Evolutionary conservation across 176 grass and related monocot species (phyloP).

Genomic region (Oryza nivara): DNA sequence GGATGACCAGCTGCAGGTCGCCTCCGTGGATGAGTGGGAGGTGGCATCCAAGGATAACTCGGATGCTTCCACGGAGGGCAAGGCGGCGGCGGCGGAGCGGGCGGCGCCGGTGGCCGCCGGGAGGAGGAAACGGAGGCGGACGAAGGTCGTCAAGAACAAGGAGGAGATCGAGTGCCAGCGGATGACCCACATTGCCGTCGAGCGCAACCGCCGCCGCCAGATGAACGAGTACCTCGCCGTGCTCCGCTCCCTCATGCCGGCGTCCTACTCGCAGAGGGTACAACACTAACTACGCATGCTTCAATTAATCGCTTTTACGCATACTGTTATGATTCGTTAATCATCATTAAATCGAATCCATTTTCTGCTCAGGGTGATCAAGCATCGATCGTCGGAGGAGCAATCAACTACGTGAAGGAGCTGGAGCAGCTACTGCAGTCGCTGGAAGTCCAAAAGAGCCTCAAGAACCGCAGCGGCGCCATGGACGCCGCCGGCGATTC

Average conservation of each 20-base stretch:
- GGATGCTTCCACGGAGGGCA: conserved; percentile 37
- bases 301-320: not conserved
- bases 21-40: conserved; percentile 61
- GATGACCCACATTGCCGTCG: conserved; percentile 99
- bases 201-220: conserved; percentile 92
- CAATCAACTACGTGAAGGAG: conserved; percentile 95
- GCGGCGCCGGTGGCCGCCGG: not conserved
- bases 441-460: conserved; percentile 70
- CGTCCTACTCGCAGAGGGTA: conserved; percentile 92
- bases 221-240: conserved; percentile 99
- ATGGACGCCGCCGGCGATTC: conserved; percentile 15
- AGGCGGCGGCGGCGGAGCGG: not conserved
- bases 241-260: conserved; percentile 91
- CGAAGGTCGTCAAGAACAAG: conserved; percentile 85
- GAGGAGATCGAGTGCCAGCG: conserved; percentile 97
- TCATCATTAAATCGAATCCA: not conserved
- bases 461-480: conserved; percentile 20
- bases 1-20: conserved; percentile 35
- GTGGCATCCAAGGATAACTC: conserved; percentile 46
- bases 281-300: too few species aligned
- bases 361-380: conserved; percentile 68
- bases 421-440: conserved; percentile 85
- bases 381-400: conserved; percentile 91
- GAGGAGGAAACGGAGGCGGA: conserved; percentile 74
- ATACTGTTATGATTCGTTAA: not conserved